Percentiles rank a stretch among this genome's conserved stretches.
phyloP scores from a whole-genome alignment of 192 early-diverging fungal genomes.

The Linnemannia elongata region DNA sequence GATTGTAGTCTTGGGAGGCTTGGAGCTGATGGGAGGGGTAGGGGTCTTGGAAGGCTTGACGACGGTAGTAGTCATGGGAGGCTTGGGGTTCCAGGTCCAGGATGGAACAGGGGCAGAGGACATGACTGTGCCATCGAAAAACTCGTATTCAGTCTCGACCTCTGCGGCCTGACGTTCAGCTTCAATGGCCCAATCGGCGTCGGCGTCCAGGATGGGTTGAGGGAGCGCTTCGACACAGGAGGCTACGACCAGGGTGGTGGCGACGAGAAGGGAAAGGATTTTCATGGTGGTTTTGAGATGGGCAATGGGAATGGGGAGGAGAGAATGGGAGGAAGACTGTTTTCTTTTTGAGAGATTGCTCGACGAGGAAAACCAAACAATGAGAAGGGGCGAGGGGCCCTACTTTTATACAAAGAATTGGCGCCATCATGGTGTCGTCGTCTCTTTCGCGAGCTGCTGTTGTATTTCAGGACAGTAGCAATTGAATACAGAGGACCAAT shows the following conservation, averaged over 20 bases:
- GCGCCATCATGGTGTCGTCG: background rate
- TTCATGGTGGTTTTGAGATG: background rate
- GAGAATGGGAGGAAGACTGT: background rate
- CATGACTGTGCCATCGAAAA: background rate
- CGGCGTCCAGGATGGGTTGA: background rate
- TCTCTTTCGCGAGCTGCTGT: background rate
- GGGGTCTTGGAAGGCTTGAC: no score
- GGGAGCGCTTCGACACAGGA: background rate
- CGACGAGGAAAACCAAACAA: background rate
- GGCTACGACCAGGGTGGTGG: background rate
- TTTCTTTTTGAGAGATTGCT: background rate
- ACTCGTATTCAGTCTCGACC: no score
- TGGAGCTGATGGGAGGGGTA: background rate
- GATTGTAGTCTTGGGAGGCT: background rate
- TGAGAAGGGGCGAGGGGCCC: background rate
- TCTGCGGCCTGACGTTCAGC: no score
- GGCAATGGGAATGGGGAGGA: background rate
- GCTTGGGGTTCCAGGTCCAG: background rate
- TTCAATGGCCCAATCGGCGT: background rate
- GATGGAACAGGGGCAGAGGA: background rate
- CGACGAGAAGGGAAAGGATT: background rate
- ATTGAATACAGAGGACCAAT: background rate
- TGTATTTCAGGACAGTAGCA: background rate
- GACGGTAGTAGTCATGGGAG: no score
- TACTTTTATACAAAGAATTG: background rate